phyloP scores from a whole-genome alignment of 1,284 basidiomycete genomes.

The Somion occarium region DNA sequence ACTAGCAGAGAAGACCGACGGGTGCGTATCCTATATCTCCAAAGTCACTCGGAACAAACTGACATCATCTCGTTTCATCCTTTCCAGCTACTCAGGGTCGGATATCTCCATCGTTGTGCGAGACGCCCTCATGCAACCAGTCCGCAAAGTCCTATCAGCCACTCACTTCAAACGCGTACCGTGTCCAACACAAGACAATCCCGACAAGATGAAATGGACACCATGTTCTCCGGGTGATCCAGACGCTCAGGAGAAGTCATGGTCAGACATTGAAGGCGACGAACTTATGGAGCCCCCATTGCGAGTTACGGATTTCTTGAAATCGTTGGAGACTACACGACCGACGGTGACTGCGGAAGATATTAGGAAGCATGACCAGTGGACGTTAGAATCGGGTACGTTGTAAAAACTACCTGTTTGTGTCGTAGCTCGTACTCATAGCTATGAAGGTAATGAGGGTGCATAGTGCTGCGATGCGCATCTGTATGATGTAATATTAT shows the following conservation, averaged over 20 bases:
- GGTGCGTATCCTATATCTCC: constrained; percentile 41
- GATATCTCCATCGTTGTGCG: constrained; percentile 95
- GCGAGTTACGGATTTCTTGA: constrained; percentile 79
- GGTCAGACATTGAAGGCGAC: constrained; percentile 91
- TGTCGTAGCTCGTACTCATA: background rate
- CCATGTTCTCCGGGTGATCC: constrained; percentile 95
- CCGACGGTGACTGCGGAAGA: constrained; percentile 91
- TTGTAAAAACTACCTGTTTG: background rate
- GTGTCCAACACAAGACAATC: constrained; percentile 2
- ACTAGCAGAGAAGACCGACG: constrained; percentile 86
- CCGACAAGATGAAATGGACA: constrained; percentile 57
- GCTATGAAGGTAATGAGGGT: constrained; percentile 34
- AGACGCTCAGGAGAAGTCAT: constrained; percentile 84
- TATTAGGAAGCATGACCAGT: constrained; percentile 87
- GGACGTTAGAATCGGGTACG: constrained; percentile 83
- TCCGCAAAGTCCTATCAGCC: constrained; percentile 92
- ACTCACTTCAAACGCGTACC: constrained; percentile 87
- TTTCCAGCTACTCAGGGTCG: constrained; percentile 79
- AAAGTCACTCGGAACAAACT: background rate
- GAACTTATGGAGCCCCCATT: constrained; percentile 87
- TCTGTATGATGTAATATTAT: background rate
- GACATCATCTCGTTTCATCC: background rate
- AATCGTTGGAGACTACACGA: constrained; percentile 76
- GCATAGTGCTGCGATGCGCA: constrained; percentile 23
- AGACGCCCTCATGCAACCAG: constrained; percentile 98